These are phyloP conservation scores for Nothopassalora personata DNA, from an alignment of 2,329 filamentous ascomycete species.

Conservation along the genomic window DNA sequence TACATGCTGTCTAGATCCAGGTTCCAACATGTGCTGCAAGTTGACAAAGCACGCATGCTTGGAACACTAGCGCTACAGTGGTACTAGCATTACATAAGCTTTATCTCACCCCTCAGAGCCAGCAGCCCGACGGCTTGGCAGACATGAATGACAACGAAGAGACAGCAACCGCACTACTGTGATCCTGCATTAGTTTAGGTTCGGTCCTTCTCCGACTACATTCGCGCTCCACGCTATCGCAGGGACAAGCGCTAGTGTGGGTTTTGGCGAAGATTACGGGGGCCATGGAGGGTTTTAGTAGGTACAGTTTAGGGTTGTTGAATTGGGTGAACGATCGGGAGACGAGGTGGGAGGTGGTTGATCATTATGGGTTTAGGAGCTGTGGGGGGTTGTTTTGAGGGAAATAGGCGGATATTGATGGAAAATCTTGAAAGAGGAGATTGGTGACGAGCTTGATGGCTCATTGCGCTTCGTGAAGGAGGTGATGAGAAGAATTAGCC, in stretches of 20 bases:
- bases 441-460: no score
- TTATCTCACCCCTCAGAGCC: no score
- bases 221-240: not conserved
- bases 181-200: not conserved
- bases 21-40: no score
- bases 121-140: no score
- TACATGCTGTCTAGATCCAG: no score
- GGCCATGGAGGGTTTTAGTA: conserved; percentile 1
- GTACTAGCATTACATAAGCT: no score
- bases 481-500: no score
- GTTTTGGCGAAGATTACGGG: conserved; percentile 5
- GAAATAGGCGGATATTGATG: not conserved
- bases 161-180: not conserved
- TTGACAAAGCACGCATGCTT: no score
- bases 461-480: no score
- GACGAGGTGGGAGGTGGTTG: not conserved
- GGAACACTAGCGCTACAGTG: no score
- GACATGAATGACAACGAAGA: no score
- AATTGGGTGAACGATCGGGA: not conserved
- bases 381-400: conserved; percentile 2
- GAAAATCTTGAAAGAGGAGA: no score
- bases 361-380: conserved; percentile 8
- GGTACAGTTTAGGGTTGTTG: conserved; percentile 4
- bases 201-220: not conserved
- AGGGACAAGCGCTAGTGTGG: conserved; percentile 5